Conservation (phyloP, 257 asterid species). For the Rubia yunnanensis region DNA sequence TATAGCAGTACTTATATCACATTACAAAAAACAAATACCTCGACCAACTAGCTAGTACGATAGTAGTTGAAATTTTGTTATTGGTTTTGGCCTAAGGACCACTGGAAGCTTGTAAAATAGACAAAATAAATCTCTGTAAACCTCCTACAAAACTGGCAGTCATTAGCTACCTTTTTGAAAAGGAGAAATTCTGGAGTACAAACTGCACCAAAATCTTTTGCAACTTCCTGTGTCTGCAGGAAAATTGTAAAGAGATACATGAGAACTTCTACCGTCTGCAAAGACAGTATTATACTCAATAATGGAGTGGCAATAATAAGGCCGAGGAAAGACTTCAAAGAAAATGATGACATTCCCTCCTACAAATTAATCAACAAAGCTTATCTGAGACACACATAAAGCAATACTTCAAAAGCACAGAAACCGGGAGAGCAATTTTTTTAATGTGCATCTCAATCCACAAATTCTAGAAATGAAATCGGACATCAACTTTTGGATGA, state of each 20-base stretch:
- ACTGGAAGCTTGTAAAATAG: background rate
- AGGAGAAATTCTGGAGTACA: constrained; percentile 94
- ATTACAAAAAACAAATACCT: background rate
- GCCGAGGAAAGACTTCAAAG: background rate
- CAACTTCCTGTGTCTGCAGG: constrained; percentile 72
- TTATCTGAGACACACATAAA: too few species aligned
- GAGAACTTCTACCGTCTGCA: background rate
- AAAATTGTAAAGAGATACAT: constrained; percentile 12
- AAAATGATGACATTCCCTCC: background rate
- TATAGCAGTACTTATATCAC: background rate
- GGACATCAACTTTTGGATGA: background rate
- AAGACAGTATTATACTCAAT: background rate
- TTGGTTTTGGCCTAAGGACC: background rate
- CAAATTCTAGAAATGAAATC: background rate
- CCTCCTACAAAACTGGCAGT: background rate
- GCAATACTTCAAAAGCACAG: background rate
- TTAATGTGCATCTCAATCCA: background rate
- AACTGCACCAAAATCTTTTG: constrained; percentile 85
- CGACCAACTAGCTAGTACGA: background rate
- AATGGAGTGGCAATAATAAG: background rate
- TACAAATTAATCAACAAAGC: background rate
- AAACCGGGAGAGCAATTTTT: background rate
- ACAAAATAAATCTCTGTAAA: background rate
- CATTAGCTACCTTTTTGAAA: constrained; percentile 60
- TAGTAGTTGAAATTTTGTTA: background rate